Evolutionary conservation across 768 basidiomycete species (phyloP).

Genomic region (Daedaleopsis sinensis): DNA sequence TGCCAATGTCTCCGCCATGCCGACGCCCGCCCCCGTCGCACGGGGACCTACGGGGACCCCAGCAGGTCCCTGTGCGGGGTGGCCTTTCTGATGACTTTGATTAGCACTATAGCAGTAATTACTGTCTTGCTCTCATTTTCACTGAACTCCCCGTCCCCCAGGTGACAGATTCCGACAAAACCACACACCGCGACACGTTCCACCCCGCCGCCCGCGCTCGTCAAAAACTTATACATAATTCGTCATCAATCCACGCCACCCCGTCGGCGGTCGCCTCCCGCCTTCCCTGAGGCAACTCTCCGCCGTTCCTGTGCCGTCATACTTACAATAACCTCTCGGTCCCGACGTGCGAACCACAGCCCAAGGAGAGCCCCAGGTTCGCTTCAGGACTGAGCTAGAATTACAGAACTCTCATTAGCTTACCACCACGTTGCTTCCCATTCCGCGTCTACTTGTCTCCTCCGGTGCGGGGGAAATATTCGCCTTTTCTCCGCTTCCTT

Average conservation of each 20-base stretch:
- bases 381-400: constrained; percentile 6
- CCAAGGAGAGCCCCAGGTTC: no score
- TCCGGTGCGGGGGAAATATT: not conserved
- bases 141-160: no score
- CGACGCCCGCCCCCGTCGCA: no score
- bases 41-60: no score
- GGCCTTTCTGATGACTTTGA: no score
- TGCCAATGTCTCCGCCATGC: no score
- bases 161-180: no score
- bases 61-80: no score
- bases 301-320: constrained; percentile 4
- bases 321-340: not conserved
- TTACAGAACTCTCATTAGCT: not conserved
- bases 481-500: not conserved
- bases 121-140: no score
- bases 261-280: no score
- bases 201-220: not conserved
- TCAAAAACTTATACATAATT: not conserved
- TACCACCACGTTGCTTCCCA: not conserved
- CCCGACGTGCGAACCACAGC: constrained; percentile 1
- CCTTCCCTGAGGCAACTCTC: not conserved
- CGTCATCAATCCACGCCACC: not conserved
- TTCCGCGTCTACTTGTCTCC: not conserved
- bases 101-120: no score
- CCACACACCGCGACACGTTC: no score